Conservation (phyloP, 306 rosid genomes). For the Cucumis hystrix region DNA sequence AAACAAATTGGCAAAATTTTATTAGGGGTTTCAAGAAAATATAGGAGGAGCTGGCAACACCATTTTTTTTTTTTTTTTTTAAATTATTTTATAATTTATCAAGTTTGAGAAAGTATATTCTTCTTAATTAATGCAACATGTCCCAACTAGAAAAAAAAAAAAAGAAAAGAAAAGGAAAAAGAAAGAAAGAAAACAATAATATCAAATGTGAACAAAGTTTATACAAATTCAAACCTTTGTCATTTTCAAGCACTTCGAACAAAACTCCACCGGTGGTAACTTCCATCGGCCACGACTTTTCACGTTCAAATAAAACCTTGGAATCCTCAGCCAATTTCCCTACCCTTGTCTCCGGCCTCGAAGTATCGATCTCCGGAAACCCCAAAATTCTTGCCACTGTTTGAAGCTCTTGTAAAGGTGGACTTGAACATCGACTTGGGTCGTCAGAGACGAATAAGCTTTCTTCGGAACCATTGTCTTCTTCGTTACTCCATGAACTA, state of each 20-base stretch:
- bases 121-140: no score
- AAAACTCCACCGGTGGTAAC: background rate
- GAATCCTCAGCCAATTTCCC: background rate
- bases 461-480: background rate
- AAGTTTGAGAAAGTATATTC: no score
- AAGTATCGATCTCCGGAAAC: background rate
- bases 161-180: no score
- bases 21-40: no score
- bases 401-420: background rate
- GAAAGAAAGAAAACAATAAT: no score
- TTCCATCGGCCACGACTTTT: background rate
- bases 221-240: background rate
- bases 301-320: background rate
- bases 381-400: background rate
- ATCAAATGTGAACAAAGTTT: background rate
- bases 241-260: background rate
- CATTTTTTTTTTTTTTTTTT: no score
- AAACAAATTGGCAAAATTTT: no score
- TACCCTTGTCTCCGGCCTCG: background rate
- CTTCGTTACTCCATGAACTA: slow-evolving; percentile 10
- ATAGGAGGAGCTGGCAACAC: no score
- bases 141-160: no score
- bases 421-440: background rate
- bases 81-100: no score
- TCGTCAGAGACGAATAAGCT: background rate